Evolutionary conservation across 495 filamentous ascomycete genomes (phyloP).

Genomic region (Apodospora peruviana): DNA sequence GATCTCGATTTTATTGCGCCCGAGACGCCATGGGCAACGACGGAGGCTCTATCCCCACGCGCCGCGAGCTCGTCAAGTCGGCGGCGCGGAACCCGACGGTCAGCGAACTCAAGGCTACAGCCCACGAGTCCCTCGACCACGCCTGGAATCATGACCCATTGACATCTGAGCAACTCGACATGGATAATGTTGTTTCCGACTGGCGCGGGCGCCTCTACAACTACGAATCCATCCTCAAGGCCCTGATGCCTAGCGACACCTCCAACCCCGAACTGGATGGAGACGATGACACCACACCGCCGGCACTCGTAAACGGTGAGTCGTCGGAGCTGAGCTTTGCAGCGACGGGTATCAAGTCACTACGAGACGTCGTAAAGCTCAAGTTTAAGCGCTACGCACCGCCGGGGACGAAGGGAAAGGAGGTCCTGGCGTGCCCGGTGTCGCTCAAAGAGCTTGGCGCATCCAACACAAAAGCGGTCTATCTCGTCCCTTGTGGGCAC

Average conservation of each 20-base stretch:
- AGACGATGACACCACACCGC: conserved; percentile 9
- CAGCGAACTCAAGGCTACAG: conserved; percentile 85
- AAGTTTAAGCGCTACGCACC: conserved; percentile 59
- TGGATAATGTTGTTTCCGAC: conserved; percentile 76
- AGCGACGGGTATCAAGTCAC: conserved; percentile 65
- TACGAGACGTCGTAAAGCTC: conserved; percentile 86
- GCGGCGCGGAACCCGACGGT: conserved; percentile 75
- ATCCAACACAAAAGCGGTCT: conserved; percentile 71
- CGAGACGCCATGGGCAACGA: conserved; percentile 93
- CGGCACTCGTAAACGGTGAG: conserved; percentile 17
- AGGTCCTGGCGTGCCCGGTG: conserved; percentile 75
- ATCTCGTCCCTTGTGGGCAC: conserved; percentile 92
- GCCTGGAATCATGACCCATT: conserved; percentile 83
- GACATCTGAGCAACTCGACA: conserved; percentile 64
- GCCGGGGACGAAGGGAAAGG: conserved; percentile 39
- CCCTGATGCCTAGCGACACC: conserved; percentile 60
- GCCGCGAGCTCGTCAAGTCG: conserved; percentile 89
- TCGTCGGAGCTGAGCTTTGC: conserved; percentile 54
- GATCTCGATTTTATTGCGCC: no score
- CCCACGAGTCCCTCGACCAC: conserved; percentile 75
- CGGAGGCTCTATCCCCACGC: conserved; percentile 82
- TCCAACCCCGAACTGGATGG: conserved; percentile 31
- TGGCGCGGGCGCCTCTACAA: conserved; percentile 84
- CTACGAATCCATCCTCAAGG: conserved; percentile 83
- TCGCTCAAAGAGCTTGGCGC: conserved; percentile 83